A percentile compares a stretch with the other conserved stretches of the same genome.
phyloP scores from a whole-genome alignment of 208 protist species.

The Leishmania aethiopica region DNA sequence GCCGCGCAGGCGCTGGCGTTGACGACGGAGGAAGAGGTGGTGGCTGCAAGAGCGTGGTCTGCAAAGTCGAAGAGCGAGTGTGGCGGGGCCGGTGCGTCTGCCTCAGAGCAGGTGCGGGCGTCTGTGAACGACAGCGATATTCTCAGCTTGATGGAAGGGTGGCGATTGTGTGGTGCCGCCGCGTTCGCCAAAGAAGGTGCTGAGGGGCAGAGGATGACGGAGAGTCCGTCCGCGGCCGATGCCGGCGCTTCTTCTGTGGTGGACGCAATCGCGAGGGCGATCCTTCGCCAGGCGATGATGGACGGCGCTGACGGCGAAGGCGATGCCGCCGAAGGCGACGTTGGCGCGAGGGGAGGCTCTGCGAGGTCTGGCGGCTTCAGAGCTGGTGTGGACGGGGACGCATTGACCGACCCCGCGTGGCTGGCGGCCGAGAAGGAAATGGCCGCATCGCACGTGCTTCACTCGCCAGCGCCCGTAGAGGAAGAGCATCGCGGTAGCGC shows the following conservation, averaged over 20 bases:
- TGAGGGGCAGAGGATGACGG: neutral
- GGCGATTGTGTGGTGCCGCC: neutral
- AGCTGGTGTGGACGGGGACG: neutral
- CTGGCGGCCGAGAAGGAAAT: neutral
- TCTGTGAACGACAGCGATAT: slow-evolving; percentile 1
- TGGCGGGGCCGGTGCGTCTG: neutral
- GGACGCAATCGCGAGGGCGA: slow-evolving; percentile 18
- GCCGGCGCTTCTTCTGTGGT: neutral
- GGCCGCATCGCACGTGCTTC: neutral
- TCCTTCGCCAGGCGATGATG: slow-evolving; percentile 21
- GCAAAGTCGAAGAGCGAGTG: neutral
- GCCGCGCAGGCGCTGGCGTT: neutral
- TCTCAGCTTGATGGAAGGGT: neutral
- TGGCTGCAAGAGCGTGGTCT: neutral
- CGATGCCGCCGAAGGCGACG: neutral
- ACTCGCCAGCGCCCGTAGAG: neutral
- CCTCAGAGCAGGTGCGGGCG: slow-evolving; percentile 14
- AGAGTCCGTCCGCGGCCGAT: neutral
- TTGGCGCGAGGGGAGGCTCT: neutral
- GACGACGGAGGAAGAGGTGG: neutral
- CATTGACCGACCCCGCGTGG: neutral
- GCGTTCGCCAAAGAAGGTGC: neutral
- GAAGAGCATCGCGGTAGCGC: neutral
- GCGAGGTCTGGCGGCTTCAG: neutral
- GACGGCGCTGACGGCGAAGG: neutral